Conservation (phyloP, 306 rosid species). For the Betula pendula region DNA sequence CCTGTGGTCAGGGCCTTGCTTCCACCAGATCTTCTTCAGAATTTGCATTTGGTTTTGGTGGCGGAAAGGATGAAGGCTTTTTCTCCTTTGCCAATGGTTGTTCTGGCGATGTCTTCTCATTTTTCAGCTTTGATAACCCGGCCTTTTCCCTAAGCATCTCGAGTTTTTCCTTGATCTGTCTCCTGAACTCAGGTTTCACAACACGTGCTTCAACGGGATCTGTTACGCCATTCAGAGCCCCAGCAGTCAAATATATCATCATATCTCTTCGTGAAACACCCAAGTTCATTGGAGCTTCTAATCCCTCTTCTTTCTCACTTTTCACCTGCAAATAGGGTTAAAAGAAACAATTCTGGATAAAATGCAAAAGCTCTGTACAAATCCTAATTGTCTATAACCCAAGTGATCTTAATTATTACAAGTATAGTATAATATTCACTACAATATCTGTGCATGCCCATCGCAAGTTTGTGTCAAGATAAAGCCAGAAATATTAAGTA, state of each 20-base stretch:
- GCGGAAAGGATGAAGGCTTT: neutral
- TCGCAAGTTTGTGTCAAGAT: neutral
- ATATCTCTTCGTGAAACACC: constrained; percentile 32
- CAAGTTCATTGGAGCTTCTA: constrained; percentile 2
- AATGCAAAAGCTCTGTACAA: neutral
- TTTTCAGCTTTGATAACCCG: constrained; percentile 30
- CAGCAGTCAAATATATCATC: constrained; percentile 23
- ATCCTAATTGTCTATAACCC: neutral
- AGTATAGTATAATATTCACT: neutral
- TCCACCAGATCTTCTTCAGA: constrained; percentile 15
- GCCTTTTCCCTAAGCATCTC: constrained; percentile 34
- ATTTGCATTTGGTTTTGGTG: neutral
- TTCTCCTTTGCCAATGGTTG: neutral
- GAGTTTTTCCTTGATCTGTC: constrained; percentile 26
- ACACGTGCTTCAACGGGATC: constrained; percentile 30
- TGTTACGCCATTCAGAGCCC: neutral
- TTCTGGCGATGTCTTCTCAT: neutral
- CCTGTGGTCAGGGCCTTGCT: constrained; percentile 17
- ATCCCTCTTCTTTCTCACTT: neutral
- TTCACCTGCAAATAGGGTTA: constrained; percentile 22
- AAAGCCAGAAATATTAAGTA: neutral
- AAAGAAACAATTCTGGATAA: neutral
- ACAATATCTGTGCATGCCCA: neutral
- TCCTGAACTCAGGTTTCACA: constrained; percentile 33
- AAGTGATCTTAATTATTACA: neutral